Evolutionary conservation across 2,329 filamentous ascomycete genomes (phyloP).

Genomic region (Microsporum canis): DNA sequence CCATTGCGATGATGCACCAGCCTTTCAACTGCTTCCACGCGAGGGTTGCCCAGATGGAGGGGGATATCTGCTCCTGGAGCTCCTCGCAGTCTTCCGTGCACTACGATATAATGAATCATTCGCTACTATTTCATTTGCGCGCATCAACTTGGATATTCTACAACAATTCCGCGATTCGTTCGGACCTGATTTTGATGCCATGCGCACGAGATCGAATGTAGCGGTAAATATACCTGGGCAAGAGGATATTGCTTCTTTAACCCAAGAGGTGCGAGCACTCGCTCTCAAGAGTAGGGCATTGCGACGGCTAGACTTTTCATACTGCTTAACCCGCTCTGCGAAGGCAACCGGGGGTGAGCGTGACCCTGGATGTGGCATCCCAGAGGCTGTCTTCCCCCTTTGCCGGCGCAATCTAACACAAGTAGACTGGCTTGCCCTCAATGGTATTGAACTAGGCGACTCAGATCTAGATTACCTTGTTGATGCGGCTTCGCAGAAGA

Average conservation of each 20-base stretch:
- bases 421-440: conserved; percentile 59
- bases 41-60: conserved; percentile 36
- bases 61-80: conserved; percentile 49
- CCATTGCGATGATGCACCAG: conserved; percentile 54
- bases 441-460: conserved; percentile 58
- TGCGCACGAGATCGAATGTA: conserved; percentile 48
- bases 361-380: conserved; percentile 57
- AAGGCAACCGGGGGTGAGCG: conserved; percentile 39
- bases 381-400: conserved; percentile 57
- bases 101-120: conserved; percentile 62
- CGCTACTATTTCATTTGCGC: conserved; percentile 54
- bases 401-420: conserved; percentile 57
- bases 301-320: conserved; percentile 54
- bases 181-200: conserved; percentile 52
- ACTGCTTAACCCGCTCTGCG: conserved; percentile 47
- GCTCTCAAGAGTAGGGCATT: conserved; percentile 54
- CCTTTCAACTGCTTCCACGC: conserved; percentile 52
- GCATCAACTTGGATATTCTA: conserved; percentile 52
- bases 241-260: conserved; percentile 47
- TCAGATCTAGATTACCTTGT: conserved; percentile 56
- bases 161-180: conserved; percentile 50
- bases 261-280: conserved; percentile 57
- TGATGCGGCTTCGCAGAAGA: conserved; percentile 54
- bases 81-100: conserved; percentile 59
- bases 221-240: conserved; percentile 44